Evolutionary conservation across 176 grass and related monocot genomes (phyloP), one percentile per base, ranked within the genome.

Genomic region (Secale cereale): DNA sequence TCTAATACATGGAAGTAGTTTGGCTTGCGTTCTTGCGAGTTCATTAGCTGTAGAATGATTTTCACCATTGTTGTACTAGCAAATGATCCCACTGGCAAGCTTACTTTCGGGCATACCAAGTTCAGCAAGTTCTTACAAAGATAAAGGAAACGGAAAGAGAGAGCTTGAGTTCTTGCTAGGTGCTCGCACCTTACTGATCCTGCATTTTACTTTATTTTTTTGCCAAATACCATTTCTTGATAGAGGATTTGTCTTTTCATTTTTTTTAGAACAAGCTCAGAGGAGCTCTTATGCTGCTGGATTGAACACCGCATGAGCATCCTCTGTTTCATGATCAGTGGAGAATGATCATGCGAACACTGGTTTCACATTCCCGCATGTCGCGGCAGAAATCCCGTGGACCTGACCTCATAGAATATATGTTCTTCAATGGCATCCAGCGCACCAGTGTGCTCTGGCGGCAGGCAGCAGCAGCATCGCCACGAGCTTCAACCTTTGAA

Each of bases 1-100:
- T 98, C 40, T 94, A 80, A 39, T 43, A 43, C 41, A 50, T 72
- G 29, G 7, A 39, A 22, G 41, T 43, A 43, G 41, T 12, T 43
- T 43, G 41, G 89, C 76, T 90, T 95, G 89, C 91, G 93, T 76
- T 95, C 94, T 41, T 89, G 89, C 15, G 91, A 91, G 43, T 64
- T 59, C 37, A 68, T 79, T 25, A 50, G 76, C 80, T 84, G 68
- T 84, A 76, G 69, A 68, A 35, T 91, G 6, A 30, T 40, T 54
- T 27, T 35, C 17, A 23, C 8, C 19, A 32, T 48, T 48, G 45
- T 17, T 40, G 36, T 4, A 8, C 17, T 91, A 76, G 60, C 17
- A 20, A 23, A 6, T 43, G 31, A 30, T 82, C 23, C 26, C 2
- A 52, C 12, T 32, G 40, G 48, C 7, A 43, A 43, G 13, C 41